phyloP scores from a whole-genome alignment of 164 flowering plant genomes.

The Aristolochia contorta region DNA sequence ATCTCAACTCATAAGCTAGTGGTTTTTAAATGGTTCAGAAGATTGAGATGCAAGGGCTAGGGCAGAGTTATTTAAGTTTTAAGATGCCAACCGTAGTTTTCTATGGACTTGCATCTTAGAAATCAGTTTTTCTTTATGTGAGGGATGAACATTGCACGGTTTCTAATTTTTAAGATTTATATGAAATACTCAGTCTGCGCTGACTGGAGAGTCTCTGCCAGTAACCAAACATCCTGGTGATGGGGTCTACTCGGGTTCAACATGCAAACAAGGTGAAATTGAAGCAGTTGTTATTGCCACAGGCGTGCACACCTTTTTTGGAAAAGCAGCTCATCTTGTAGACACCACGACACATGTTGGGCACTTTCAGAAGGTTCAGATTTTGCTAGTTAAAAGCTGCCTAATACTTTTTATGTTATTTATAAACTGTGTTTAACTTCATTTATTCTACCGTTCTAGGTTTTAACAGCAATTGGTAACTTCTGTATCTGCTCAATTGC shows the following conservation, averaged over 20 bases:
- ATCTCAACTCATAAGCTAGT: neutral
- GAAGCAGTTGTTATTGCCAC: constrained; percentile 85
- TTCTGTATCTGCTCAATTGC: constrained; percentile 79
- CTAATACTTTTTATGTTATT: neutral
- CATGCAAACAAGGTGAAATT: constrained; percentile 80
- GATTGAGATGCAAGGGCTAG: no score
- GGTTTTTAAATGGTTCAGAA: neutral
- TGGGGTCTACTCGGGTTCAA: constrained; percentile 76
- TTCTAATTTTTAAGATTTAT: neutral
- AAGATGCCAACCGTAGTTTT: no score
- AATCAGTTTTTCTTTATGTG: no score
- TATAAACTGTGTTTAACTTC: neutral
- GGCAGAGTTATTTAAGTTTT: no score
- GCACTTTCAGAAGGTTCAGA: constrained; percentile 63
- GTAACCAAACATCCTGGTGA: constrained; percentile 71
- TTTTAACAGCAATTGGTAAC: constrained; percentile 68
- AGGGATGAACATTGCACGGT: no score
- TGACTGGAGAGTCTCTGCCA: constrained; percentile 77
- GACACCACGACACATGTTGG: constrained; percentile 68
- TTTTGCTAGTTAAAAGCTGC: neutral
- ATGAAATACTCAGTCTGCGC: constrained; percentile 51
- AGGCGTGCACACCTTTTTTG: constrained; percentile 77
- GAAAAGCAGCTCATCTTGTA: constrained; percentile 85
- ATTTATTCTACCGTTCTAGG: constrained; percentile 25
- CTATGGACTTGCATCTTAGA: no score